Base-by-base conservation (phyloP, 768 basidiomycete species). In the Pulveroboletus sp. region DNA sequence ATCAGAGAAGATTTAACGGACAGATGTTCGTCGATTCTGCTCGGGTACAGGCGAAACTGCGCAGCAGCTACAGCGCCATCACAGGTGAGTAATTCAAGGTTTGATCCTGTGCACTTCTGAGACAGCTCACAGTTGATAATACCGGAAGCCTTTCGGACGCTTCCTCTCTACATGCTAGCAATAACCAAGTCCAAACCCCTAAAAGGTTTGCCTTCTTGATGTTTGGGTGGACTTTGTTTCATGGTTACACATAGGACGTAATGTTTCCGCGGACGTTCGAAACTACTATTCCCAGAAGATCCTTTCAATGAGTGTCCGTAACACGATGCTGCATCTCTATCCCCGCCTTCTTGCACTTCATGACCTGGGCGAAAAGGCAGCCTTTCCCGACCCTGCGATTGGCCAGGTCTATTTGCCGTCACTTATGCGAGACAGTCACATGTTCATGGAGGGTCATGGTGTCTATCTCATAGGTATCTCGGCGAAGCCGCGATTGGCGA, bases 211-310 rank as follows among this genome's bases (percentile, higher is more conserved):
- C 49, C 48, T 47, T 44, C 9, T 31, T 46, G 28, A 35, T n/a
- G 5, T 30, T 45, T 39, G 38, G 39, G 50, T 27, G 47, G 30
- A 36, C 35, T 35, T 38, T 30, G 31, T 47, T 51, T 57, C 27
- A 53, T 33, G 3, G 33, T 52, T 49, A 24, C 39, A 14, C 32
- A 21, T 60, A 94, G 93, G 83, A 40, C 83, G 89, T 14, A 84
- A 81, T 58, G 93, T 99, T 43, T 84, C 88, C 6, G 86, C 93
- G n/a, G 96, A 98, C 60, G 92, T 94, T 10, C 86, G 96, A 45
- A 91, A 93, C 57, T 88, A 85, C 62, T 79, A 86, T 60, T 83
- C 84, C 43, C 88, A 93, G 55, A 79, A 81, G 57, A 74, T 96
- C 42, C 77, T 82, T 54, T 80, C 82, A 0, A 80, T 85, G 74